Percentiles rank a stretch among this genome's conserved stretches.
These are phyloP conservation scores for Brassica napus DNA, from an alignment of 345 rosid species.

Conservation along the genomic window DNA sequence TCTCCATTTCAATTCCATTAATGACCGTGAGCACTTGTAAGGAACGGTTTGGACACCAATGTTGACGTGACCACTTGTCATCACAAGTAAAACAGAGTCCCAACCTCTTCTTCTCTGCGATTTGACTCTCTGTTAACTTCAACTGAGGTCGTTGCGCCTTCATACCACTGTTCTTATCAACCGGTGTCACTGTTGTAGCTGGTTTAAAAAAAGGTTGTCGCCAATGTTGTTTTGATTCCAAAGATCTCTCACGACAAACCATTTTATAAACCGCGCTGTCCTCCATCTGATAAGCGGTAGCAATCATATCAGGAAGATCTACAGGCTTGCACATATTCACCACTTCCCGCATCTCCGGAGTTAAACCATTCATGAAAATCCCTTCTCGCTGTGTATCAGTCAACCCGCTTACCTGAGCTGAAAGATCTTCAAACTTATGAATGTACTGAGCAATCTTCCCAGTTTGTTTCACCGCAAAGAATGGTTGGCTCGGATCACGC, in stretches of 20 bases:
- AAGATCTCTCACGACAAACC: not conserved
- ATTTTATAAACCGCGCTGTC: too few species aligned
- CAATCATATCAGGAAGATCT: not conserved
- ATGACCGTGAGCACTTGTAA: not conserved
- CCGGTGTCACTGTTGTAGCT: too few species aligned
- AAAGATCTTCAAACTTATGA: too few species aligned
- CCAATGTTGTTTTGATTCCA: not conserved
- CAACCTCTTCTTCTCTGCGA: not conserved
- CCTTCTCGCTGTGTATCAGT: too few species aligned
- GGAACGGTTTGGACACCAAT: not conserved
- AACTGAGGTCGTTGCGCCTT: not conserved
- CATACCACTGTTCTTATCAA: too few species aligned
- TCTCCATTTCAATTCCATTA: not conserved
- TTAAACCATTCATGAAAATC: too few species aligned
- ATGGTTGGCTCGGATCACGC: too few species aligned
- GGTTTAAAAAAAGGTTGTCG: too few species aligned
- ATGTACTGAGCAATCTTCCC: too few species aligned
- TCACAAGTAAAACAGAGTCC: not conserved
- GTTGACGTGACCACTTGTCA: not conserved
- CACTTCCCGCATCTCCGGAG: too few species aligned
- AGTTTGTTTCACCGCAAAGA: too few species aligned
- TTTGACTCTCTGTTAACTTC: not conserved
- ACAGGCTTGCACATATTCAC: not conserved
- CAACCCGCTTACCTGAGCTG: too few species aligned
- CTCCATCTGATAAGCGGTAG: not conserved